Evolutionary conservation across 345 rosid species (phyloP), one percentile per base, ranked within the genome.

Genomic region (Rhodomyrtus tomentosa): DNA sequence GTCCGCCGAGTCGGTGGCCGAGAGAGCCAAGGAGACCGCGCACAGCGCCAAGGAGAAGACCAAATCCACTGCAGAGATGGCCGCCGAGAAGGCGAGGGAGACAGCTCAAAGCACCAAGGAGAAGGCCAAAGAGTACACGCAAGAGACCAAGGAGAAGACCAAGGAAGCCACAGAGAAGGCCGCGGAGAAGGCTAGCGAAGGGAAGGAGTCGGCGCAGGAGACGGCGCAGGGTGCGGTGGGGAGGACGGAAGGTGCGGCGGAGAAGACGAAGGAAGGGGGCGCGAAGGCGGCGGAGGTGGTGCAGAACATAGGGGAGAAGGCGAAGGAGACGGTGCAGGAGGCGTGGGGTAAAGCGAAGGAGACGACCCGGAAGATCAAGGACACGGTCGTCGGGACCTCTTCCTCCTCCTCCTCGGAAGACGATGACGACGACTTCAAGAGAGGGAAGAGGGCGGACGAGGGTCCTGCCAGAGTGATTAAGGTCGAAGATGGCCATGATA

Each of bases 341-440:
- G 86, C 85, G 0, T 68, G 86, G 38, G 87, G 85, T 48, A 55
- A 80, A 15, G 81, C 85, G 10, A 86, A 55, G 82, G 87, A 82
- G 85, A 85, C 84, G 6, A 72, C 85, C n/a, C 83, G 83, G 68
- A 86, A 86, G 88, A 86, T 86, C 12, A 83, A 84, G 48, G 92
- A 86, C 81, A 55, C 85, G 20, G 86, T 83, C 22, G 56, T 82
- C 62, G 79, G 85, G 74, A 85, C 82, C 36, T 62, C 81, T 5
- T 74, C 81, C 22, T 76, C 81, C 83, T 81, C 55, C 50, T 38
- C 50, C 12, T 49, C 50, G 50, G 50, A 49, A 11, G 50, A 3
- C 10, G 84, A 85, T 7, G 87, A 40, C 42, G 84, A 85, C 27
- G 11, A 50, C 7, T 25, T 52, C 50, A 29, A 85, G 38, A 74